These are phyloP conservation scores for Withania somnifera DNA, from an alignment of 305 asterid genomes.

Conservation along the genomic window DNA sequence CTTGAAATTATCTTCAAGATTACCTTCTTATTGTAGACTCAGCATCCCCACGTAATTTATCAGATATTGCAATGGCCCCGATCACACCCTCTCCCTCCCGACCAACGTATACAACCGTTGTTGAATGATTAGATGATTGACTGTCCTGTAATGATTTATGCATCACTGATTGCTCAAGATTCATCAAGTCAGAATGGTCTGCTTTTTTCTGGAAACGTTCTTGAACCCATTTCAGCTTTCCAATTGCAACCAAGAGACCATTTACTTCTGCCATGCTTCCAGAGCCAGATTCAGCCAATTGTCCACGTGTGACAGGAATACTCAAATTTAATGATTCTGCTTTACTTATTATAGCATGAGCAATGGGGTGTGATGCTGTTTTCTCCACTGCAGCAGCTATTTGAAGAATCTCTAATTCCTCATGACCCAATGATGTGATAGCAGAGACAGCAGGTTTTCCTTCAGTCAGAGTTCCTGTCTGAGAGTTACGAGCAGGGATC, in stretches of 20 bases:
- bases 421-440: conserved; percentile 44
- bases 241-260: conserved; percentile 93
- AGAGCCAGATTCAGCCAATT: conserved; percentile 86
- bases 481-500: conserved; percentile 14
- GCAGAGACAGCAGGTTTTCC: conserved; percentile 89
- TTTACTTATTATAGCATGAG: conserved; percentile 69
- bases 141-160: conserved; percentile 35
- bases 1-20: not conserved
- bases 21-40: conserved; percentile 66
- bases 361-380: conserved; percentile 98
- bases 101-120: conserved; percentile 81
- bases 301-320: conserved; percentile 66
- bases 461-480: conserved; percentile 98
- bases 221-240: conserved; percentile 74
- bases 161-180: conserved; percentile 58
- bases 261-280: conserved; percentile 97
- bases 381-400: conserved; percentile 96
- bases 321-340: conserved; percentile 64
- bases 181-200: conserved; percentile 37
- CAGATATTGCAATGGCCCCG: conserved; percentile 88
- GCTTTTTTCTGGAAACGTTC: conserved; percentile 73
- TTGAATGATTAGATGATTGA: conserved; percentile 66
- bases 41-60: conserved; percentile 77
- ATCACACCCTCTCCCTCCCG: conserved; percentile 91
- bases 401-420: conserved; percentile 63